Conservation (phyloP, 1,284 basidiomycete genomes). For the Puccinia triticina region DNA sequence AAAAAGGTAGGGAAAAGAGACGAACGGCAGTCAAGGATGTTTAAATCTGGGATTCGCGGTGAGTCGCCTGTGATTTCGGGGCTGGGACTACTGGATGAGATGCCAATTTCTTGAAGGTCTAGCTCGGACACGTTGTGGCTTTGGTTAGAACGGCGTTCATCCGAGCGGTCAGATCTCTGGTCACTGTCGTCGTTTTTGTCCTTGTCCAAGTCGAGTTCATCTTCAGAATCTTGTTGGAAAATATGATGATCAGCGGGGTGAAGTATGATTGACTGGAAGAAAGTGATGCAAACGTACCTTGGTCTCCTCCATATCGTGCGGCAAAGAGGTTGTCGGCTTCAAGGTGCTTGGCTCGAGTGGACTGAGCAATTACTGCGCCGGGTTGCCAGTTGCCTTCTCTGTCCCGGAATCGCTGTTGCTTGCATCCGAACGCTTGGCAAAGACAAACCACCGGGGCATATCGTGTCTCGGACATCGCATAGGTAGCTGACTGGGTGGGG, state of each 20-base stretch:
- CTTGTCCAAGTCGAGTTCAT: not conserved
- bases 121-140: not conserved
- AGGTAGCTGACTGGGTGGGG: not conserved
- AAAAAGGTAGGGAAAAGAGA: not conserved
- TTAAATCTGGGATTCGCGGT: not conserved
- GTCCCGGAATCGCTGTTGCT: slow-evolving; percentile 11
- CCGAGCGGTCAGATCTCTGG: not conserved
- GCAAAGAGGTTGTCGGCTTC: not conserved
- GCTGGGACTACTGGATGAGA: not conserved
- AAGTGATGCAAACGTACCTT: slow-evolving; percentile 16
- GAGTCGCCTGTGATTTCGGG: not conserved
- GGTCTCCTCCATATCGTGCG: not conserved
- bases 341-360: not conserved
- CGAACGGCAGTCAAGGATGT: slow-evolving; percentile 19
- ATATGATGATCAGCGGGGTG: no score
- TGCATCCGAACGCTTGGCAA: slow-evolving; percentile 7
- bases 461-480: slow-evolving; percentile 8
- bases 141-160: not conserved
- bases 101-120: not conserved
- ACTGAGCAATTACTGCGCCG: not conserved
- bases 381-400: slow-evolving; percentile 19
- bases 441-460: slow-evolving; percentile 12
- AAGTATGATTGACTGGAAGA: not conserved
- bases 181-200: no score
- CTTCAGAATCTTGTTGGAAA: not conserved